These are phyloP conservation scores for Eucalyptus lansdowneana DNA, from an alignment of 345 rosid species.

Conservation along the genomic window DNA sequence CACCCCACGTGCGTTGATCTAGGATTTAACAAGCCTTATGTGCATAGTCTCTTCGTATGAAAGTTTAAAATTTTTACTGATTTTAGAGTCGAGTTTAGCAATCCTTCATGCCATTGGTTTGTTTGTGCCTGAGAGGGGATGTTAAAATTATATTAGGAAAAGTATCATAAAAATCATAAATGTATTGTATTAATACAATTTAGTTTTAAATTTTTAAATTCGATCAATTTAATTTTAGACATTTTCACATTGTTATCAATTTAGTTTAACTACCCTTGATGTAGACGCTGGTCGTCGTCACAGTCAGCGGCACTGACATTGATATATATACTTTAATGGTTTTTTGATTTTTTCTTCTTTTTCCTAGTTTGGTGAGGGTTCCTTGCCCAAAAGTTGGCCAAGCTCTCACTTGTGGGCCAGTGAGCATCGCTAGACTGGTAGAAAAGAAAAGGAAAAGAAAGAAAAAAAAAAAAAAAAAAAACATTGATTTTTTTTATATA, in stretches of 20 bases:
- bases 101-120: neutral
- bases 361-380: neutral
- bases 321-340: too few relatives aligned
- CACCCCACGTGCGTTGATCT: neutral
- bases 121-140: neutral
- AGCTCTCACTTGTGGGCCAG: neutral
- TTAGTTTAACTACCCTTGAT: too few relatives aligned
- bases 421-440: neutral
- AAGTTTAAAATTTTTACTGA: neutral
- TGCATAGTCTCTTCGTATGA: neutral
- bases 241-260: too few relatives aligned
- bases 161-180: fast-evolving
- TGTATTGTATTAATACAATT: fast-evolving
- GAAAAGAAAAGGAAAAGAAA: neutral
- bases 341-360: too few relatives aligned
- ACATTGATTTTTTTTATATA: too few relatives aligned
- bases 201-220: fast-evolving
- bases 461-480: too few relatives aligned
- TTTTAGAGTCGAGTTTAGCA: too few relatives aligned
- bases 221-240: too few relatives aligned
- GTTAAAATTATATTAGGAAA: neutral
- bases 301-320: fast-evolving
- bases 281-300: fast-evolving
- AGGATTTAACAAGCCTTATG: neutral
- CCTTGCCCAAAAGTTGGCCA: too few relatives aligned